Percentiles rank a stretch among this genome's conserved stretches.
Conservation (phyloP, 345 rosid genomes). For the Linum lewisii region DNA sequence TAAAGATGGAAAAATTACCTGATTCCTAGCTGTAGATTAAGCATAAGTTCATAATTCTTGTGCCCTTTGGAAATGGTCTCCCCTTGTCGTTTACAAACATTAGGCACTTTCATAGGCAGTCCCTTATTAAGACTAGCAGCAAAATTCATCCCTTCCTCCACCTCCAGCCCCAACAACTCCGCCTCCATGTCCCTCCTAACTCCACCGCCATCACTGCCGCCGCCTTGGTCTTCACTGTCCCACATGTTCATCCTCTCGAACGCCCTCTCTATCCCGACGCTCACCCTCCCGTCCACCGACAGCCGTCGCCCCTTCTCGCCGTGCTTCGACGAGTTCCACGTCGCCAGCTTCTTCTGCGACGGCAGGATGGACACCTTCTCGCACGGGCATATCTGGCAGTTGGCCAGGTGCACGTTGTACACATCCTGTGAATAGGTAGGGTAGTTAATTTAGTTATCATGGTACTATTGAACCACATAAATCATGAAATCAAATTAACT, state of each 20-base stretch:
- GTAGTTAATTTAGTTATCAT: no score
- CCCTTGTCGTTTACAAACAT: slow-evolving; percentile 60
- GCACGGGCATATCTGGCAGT: slow-evolving; percentile 33
- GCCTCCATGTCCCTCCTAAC: slow-evolving; percentile 18
- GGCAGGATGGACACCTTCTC: slow-evolving; percentile 71
- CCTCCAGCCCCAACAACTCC: slow-evolving; percentile 37
- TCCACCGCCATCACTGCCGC: not conserved
- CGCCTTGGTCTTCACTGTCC: slow-evolving; percentile 25
- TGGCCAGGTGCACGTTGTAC: slow-evolving; percentile 30
- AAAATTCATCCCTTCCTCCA: slow-evolving; percentile 21
- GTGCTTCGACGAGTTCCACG: slow-evolving; percentile 65
- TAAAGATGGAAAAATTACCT: not conserved
- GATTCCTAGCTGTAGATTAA: slow-evolving; percentile 48
- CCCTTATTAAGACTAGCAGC: slow-evolving; percentile 12
- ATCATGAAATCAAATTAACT: no score
- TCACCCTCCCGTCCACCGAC: slow-evolving; percentile 81
- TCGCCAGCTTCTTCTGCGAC: slow-evolving; percentile 74
- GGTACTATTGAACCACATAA: no score
- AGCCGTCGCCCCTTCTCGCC: slow-evolving; percentile 40
- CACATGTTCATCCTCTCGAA: slow-evolving; percentile 63
- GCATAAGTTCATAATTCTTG: slow-evolving; percentile 90
- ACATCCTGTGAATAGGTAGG: no score
- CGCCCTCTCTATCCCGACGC: slow-evolving; percentile 66
- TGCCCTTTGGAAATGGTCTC: slow-evolving; percentile 86
- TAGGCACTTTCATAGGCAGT: slow-evolving; percentile 57